Percentiles rank a stretch among this genome's conserved stretches.
These are phyloP conservation scores for Plasmodium ovale DNA, from an alignment of 169 alveolate species.

Conservation along the genomic window DNA sequence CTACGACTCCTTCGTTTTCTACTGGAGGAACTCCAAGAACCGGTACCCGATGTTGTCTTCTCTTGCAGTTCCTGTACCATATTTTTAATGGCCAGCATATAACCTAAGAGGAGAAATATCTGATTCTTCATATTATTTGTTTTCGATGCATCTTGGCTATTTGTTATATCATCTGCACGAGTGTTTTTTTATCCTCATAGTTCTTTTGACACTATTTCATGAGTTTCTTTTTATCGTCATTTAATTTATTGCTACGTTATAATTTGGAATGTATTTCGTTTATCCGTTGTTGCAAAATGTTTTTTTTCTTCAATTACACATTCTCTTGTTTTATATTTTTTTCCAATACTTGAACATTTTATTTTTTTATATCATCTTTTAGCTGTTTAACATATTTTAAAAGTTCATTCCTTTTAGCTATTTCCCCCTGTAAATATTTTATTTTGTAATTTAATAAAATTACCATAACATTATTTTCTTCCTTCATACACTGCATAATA, in stretches of 20 bases:
- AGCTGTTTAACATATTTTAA: slow-evolving; percentile 4
- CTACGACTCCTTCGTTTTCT: slow-evolving; percentile 27
- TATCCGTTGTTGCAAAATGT: slow-evolving; percentile 11
- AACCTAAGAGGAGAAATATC: slow-evolving; percentile 31
- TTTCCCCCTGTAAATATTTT: slow-evolving; percentile 36
- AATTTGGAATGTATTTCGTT: slow-evolving; percentile 2
- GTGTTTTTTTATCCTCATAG: slow-evolving; percentile 32
- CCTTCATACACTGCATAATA: slow-evolving; percentile 24
- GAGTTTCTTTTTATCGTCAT: slow-evolving; percentile 18
- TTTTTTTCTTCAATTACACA: slow-evolving; percentile 35
- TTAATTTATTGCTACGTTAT: slow-evolving; percentile 1
- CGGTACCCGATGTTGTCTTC: slow-evolving; percentile 46
- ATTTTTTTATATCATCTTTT: slow-evolving; percentile 40
- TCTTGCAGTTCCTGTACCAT: slow-evolving; percentile 28
- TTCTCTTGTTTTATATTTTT: slow-evolving; percentile 60
- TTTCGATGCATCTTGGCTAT: slow-evolving; percentile 31
- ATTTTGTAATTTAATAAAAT: slow-evolving; percentile 22
- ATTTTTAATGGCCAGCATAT: slow-evolving; percentile 47
- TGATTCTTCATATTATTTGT: slow-evolving; percentile 28
- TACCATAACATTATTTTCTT: slow-evolving; percentile 46
- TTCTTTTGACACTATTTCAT: slow-evolving; percentile 22
- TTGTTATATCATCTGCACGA: slow-evolving; percentile 35
- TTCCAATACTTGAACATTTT: slow-evolving; percentile 11
- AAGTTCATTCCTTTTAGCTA: slow-evolving; percentile 26
- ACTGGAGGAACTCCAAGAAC: slow-evolving; percentile 25